phyloP scores from a whole-genome alignment of 768 basidiomycete genomes.

The Clitopilus passeckerianus region DNA sequence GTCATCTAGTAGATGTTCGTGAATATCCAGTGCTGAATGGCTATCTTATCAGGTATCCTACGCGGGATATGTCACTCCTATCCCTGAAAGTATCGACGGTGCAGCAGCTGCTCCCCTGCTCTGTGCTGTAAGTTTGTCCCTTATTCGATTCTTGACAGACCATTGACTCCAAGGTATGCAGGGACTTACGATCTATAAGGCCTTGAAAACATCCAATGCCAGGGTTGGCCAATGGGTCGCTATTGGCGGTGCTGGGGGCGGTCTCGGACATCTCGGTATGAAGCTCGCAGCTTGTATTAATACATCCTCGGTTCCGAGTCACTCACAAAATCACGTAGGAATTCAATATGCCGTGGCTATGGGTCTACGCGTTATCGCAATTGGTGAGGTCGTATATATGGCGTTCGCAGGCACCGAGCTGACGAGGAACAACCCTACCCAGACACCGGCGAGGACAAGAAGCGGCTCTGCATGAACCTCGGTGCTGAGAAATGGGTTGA shows the following conservation, averaged over 20 bases:
- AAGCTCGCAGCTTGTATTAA: background rate
- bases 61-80: slow-evolving; percentile 67
- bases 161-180: slow-evolving; percentile 13
- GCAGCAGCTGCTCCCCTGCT: slow-evolving; percentile 66
- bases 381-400: slow-evolving; percentile 21
- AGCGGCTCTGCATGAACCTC: slow-evolving; percentile 44
- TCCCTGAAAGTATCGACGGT: slow-evolving; percentile 61
- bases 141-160: background rate
- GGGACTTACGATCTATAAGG: slow-evolving; percentile 82
- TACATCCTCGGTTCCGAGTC: background rate
- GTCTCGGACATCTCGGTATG: slow-evolving; percentile 71
- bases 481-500: slow-evolving; percentile 73
- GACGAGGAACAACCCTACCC: slow-evolving; percentile 8
- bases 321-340: slow-evolving; percentile 25
- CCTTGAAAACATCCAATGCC: slow-evolving; percentile 58
- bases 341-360: slow-evolving; percentile 78
- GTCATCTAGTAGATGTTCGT: slow-evolving; percentile 9
- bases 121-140: slow-evolving; percentile 46
- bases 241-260: slow-evolving; percentile 77
- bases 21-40: background rate
- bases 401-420: no score
- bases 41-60: slow-evolving; percentile 45
- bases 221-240: slow-evolving; percentile 66
- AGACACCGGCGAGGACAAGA: slow-evolving; percentile 74
- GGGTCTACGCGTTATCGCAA: slow-evolving; percentile 63